A percentile compares a stretch with the other conserved stretches of the same genome.
phyloP scores from a whole-genome alignment of 164 flowering plant species.

The Cinnamomum chago region DNA sequence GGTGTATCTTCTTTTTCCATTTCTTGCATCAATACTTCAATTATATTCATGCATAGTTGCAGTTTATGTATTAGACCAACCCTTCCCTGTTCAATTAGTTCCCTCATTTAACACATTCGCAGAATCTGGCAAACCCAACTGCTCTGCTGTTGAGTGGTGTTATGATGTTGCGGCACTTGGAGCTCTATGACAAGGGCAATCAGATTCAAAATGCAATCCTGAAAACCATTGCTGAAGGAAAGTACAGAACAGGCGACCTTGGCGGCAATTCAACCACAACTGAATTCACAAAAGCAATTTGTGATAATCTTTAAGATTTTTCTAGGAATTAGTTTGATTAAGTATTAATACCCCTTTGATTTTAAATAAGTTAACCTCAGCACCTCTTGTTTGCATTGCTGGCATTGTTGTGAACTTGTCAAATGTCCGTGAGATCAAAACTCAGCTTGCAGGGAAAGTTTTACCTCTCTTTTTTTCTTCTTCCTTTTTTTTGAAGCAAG shows the following conservation, averaged over 20 bases:
- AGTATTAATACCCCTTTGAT: background rate
- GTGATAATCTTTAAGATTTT: conserved; percentile 8
- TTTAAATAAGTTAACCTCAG: background rate
- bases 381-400: background rate
- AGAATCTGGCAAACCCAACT: conserved; percentile 93
- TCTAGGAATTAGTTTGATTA: background rate
- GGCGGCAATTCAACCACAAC: conserved; percentile 11
- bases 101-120: background rate
- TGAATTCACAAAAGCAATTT: conserved; percentile 13
- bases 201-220: conserved; percentile 12
- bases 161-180: conserved; percentile 44
- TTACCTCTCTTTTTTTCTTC: too few species aligned
- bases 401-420: background rate
- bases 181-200: conserved; percentile 10
- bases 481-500: too few species aligned
- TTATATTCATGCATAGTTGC: background rate
- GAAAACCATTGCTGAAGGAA: conserved; percentile 12
- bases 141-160: conserved; percentile 85
- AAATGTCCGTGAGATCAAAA: too few species aligned
- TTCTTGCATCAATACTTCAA: background rate
- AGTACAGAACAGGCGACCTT: conserved; percentile 13
- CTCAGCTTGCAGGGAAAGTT: too few species aligned
- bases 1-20: background rate
- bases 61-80: background rate
- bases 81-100: background rate